Evolutionary conservation across 1,139 yeast species (phyloP).

Genomic region (Meyerozyma elateridarum): DNA sequence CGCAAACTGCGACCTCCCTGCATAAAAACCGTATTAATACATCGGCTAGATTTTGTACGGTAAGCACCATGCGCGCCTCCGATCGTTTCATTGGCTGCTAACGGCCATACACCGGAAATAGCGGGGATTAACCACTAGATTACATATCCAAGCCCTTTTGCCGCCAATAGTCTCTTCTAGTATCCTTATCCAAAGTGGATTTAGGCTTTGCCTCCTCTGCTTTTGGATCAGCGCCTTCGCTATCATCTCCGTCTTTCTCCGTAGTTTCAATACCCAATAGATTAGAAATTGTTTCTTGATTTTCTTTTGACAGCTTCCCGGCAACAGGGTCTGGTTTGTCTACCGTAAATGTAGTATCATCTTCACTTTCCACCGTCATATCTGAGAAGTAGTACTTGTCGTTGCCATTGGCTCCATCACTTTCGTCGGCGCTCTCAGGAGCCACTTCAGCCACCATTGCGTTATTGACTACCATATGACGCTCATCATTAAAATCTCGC

Average conservation of each 20-base stretch:
- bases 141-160: slow-evolving; percentile 39
- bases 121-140: too few species aligned
- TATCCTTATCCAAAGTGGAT: slow-evolving; percentile 28
- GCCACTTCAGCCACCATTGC: slow-evolving; percentile 39
- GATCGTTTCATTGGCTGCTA: too few species aligned
- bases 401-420: slow-evolving; percentile 32
- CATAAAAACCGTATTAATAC: too few species aligned
- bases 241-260: slow-evolving; percentile 1
- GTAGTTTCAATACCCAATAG: slow-evolving; percentile 22
- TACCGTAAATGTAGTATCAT: slow-evolving; percentile 12
- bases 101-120: too few species aligned
- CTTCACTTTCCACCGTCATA: slow-evolving; percentile 39
- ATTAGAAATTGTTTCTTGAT: slow-evolving; percentile 22
- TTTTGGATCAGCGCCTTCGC: slow-evolving; percentile 1
- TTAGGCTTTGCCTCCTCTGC: slow-evolving; percentile 8
- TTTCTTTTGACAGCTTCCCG: slow-evolving; percentile 12
- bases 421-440: slow-evolving; percentile 15
- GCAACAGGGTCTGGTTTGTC: slow-evolving; percentile 7
- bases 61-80: too few species aligned
- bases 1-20: too few species aligned
- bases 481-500: slow-evolving; percentile 77
- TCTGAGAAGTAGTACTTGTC: slow-evolving; percentile 41
- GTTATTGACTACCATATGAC: slow-evolving; percentile 57
- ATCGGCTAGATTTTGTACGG: too few species aligned
- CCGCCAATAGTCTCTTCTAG: slow-evolving; percentile 39